Evolutionary conservation across 1,284 basidiomycete species (phyloP), one percentile per base, ranked within the genome.

Genomic region (Flammula alnicola): DNA sequence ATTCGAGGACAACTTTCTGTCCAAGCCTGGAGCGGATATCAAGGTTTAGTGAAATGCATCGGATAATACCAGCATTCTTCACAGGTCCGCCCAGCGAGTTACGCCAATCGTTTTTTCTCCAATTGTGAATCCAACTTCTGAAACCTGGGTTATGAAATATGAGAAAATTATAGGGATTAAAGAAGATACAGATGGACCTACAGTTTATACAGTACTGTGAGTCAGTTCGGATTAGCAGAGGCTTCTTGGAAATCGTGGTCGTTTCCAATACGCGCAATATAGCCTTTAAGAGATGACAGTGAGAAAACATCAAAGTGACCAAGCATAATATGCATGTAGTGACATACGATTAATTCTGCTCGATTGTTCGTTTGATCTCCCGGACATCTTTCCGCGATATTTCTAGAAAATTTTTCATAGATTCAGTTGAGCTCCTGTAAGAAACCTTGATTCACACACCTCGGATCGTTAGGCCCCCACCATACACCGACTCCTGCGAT

Each of bases 331-430:
- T 40, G 31, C 30, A 29, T 4, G 16, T 4, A 47, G 30, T 26
- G 32, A 73, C 83, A 56, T 51, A 88, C 91, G 56, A 91, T 84
- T 22, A 95, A 75, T 65, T 95, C 93, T 3, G 91, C 93, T 10
- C 91, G 77, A 55, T 95, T 95, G 64, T 95, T 95, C 0, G 92
- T 95, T 64, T 95, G 93, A 37, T 70, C 72, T 1, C 93, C 93
- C 2, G 90, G 88, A 57, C 91, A 88, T 16, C 92, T 75, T 58
- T 91, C 87, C 0, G 84, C 77, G 2, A 93, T 65, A 61, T 92
- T 93, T 42, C 91, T 91, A 47, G 22, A 14, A 37, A 26, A 4
- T 36, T 12, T 35, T 40, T 25, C 32, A 22, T 43, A 49, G n/a
- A n/a, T n/a, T n/a, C n/a, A n/a, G n/a, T 26, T 12, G 3, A 33